Conservation (phyloP, 352 stramenopile genomes). For the Globisporangium canariense region DNA sequence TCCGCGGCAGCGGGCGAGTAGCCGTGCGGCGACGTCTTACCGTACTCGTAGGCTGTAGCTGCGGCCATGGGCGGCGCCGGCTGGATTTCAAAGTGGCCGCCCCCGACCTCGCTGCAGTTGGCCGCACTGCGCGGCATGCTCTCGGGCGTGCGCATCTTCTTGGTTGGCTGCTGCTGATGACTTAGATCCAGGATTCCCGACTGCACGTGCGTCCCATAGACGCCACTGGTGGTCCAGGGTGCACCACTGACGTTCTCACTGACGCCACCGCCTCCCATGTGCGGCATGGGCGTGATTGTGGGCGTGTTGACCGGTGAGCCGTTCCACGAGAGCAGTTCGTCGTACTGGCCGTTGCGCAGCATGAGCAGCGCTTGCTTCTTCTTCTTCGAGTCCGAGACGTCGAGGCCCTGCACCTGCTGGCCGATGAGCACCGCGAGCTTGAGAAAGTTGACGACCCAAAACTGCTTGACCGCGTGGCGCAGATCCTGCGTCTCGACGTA, state of each 20-base stretch:
- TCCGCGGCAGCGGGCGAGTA: conserved; percentile 12
- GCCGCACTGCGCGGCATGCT: conserved; percentile 9
- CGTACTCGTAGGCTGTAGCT: conserved; percentile 17
- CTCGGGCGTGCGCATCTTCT: conserved; percentile 58
- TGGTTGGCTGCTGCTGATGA: conserved; percentile 31
- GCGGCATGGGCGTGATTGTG: conserved; percentile 40
- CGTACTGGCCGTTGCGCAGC: conserved; percentile 71
- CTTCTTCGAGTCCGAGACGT: conserved; percentile 83
- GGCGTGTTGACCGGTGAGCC: conserved; percentile 36
- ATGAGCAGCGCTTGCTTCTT: conserved; percentile 75
- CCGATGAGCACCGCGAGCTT: conserved; percentile 77
- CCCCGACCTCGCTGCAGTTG: conserved; percentile 11
- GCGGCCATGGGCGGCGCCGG: conserved; percentile 17
- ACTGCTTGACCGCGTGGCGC: conserved; percentile 75
- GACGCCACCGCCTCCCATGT: conserved; percentile 1
- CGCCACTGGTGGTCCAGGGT: conserved; percentile 23
- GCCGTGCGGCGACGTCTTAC: conserved; percentile 19
- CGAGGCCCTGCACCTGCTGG: conserved; percentile 66
- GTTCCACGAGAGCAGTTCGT: conserved; percentile 70
- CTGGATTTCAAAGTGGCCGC: conserved; percentile 13
- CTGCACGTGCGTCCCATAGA: conserved; percentile 4
- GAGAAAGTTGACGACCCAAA: conserved; percentile 83
- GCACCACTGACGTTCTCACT: conserved; percentile 13
- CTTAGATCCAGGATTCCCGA: not conserved
- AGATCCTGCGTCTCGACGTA: conserved; percentile 71